Percentiles rank a stretch among this genome's conserved stretches.
Conservation (phyloP, 495 filamentous ascomycete species). For the Aspergillus ostianus region DNA sequence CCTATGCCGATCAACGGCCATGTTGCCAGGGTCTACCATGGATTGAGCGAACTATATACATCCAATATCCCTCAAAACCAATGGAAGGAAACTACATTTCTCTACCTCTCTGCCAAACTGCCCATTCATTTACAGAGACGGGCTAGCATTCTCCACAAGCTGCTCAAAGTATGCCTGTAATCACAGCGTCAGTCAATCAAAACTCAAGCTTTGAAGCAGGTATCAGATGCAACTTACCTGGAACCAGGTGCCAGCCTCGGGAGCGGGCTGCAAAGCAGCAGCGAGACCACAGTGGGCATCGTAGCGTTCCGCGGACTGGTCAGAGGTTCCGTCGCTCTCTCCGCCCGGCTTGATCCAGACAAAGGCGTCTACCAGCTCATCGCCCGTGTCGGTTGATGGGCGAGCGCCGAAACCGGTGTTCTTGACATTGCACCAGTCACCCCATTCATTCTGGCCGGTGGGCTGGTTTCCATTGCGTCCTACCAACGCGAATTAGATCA, state of each 20-base stretch:
- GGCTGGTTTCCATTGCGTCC: constrained; percentile 67
- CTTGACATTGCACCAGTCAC: constrained; percentile 83
- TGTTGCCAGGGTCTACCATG: too few species aligned
- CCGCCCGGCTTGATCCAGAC: constrained; percentile 86
- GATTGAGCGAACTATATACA: too few species aligned
- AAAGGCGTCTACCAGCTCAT: constrained; percentile 67
- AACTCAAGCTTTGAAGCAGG: not conserved
- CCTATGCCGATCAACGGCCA: too few species aligned
- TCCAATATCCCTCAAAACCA: too few species aligned
- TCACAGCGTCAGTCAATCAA: not conserved
- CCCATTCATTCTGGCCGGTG: constrained; percentile 63
- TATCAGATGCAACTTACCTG: constrained; percentile 44
- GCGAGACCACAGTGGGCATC: constrained; percentile 68
- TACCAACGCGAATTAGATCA: constrained; percentile 9
- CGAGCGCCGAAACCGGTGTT: constrained; percentile 73
- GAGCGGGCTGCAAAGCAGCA: constrained; percentile 62
- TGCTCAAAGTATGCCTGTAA: constrained; percentile 61
- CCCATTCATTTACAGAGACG: constrained; percentile 24
- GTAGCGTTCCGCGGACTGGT: constrained; percentile 61
- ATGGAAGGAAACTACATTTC: too few species aligned
- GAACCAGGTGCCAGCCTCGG: constrained; percentile 78
- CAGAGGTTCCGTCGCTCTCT: constrained; percentile 74
- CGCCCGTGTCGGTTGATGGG: constrained; percentile 61
- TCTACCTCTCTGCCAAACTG: too few species aligned
- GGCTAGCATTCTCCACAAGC: constrained; percentile 66